phyloP scores from a whole-genome alignment of 2,329 filamentous ascomycete species.

The Fusarium brachygibbosum region DNA sequence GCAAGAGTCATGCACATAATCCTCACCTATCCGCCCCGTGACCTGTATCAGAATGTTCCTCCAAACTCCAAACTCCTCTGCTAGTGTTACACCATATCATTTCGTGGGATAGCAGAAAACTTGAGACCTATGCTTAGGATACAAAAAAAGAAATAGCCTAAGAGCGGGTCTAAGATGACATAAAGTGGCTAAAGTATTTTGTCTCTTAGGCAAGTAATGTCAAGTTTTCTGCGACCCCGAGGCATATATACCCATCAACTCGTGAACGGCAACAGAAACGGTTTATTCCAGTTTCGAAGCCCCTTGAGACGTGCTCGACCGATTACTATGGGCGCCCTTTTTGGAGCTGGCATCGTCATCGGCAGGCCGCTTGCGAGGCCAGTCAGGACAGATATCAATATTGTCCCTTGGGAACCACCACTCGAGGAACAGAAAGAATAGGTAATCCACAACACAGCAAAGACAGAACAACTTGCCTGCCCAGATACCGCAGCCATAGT shows the following conservation, averaged over 20 bases:
- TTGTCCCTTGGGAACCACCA: constrained; percentile 85
- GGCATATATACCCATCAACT: not conserved
- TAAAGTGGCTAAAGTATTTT: too few species aligned
- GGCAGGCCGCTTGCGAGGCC: constrained; percentile 79
- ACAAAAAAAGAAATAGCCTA: not conserved
- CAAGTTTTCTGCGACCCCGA: too few species aligned
- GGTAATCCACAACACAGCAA: constrained; percentile 92
- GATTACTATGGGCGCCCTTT: constrained; percentile 50
- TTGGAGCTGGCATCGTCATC: constrained; percentile 50
- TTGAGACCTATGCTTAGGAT: too few species aligned
- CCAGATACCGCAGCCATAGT: constrained; percentile 99
- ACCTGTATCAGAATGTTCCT: not conserved
- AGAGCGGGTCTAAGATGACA: not conserved
- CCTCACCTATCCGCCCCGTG: not conserved
- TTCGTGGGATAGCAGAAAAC: too few species aligned
- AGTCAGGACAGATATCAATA: constrained; percentile 91
- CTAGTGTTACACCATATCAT: not conserved
- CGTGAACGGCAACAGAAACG: not conserved
- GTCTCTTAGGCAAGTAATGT: too few species aligned
- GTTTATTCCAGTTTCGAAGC: constrained; percentile 45
- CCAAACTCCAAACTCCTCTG: constrained; percentile 27
- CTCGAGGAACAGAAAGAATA: constrained; percentile 90
- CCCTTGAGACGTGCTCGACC: constrained; percentile 53
- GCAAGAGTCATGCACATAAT: constrained; percentile 7
- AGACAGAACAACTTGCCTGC: constrained; percentile 97